Evolutionary conservation across 176 grass and related monocot genomes (phyloP).

Genomic region (Rhipidocladum racemiflorum): DNA sequence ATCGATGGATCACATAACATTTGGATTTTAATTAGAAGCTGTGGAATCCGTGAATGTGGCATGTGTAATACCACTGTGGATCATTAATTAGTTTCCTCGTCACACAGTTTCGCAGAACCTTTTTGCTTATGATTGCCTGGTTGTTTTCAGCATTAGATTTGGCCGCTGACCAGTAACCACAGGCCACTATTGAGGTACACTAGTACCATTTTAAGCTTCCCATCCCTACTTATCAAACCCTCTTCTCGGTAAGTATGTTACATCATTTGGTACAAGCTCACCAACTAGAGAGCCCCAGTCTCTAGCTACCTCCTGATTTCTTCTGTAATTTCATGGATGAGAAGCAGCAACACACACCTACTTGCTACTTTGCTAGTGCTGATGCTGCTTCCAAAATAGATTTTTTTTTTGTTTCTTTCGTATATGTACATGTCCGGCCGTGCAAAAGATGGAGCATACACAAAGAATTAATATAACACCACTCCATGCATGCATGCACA

Average conservation of each 20-base stretch:
- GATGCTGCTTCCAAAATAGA: background rate
- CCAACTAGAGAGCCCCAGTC: background rate
- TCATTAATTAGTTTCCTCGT: background rate
- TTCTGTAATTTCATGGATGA: background rate
- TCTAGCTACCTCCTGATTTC: background rate
- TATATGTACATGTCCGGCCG: background rate
- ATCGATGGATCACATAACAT: background rate
- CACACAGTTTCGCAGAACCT: background rate
- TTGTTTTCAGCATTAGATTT: background rate
- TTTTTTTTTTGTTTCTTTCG: background rate
- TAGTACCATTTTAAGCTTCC: background rate
- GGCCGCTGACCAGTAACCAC: background rate
- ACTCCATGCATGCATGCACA: background rate
- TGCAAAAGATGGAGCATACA: too few relatives aligned
- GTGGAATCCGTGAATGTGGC: background rate
- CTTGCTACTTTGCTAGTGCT: background rate
- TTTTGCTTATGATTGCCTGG: background rate
- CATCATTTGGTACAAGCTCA: background rate
- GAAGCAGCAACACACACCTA: background rate
- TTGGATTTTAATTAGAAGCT: background rate
- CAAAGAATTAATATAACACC: too few relatives aligned
- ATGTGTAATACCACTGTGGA: background rate
- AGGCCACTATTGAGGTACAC: background rate
- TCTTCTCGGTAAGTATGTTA: background rate
- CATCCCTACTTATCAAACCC: background rate